Evolutionary conservation across 176 grass and related monocot species (phyloP).

Genomic region (Aegilops longissima): DNA sequence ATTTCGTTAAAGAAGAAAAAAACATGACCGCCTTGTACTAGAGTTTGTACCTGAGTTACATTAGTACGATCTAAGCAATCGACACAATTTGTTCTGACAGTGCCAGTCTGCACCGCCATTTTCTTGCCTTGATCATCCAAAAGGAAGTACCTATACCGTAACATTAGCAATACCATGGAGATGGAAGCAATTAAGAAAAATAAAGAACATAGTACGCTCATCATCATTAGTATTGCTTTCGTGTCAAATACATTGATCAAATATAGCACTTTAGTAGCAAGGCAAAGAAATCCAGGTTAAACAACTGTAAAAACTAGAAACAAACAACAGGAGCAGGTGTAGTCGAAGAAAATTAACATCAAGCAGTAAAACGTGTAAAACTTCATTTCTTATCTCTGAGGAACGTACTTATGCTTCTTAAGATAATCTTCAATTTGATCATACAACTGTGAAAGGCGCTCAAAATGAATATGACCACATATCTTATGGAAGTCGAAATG

Average conservation of each 20-base stretch:
- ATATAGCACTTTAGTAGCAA: not conserved
- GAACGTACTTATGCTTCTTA: conserved; percentile 65
- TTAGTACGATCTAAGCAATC: conserved; percentile 99
- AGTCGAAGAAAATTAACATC: not conserved
- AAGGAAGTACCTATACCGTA: conserved; percentile 76
- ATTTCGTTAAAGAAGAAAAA: not conserved
- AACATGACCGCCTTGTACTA: not conserved
- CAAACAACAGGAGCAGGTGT: not conserved
- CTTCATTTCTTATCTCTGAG: not conserved
- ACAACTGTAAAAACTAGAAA: not conserved
- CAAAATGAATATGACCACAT: conserved; percentile 93
- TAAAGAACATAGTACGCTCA: not conserved
- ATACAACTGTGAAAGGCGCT: conserved; percentile 82
- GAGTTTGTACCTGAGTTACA: conserved; percentile 83
- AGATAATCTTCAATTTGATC: conserved; percentile 88
- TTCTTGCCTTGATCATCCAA: conserved; percentile 72
- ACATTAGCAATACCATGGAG: conserved; percentile 11
- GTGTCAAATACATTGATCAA: not conserved
- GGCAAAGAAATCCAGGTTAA: not conserved
- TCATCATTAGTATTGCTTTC: not conserved
- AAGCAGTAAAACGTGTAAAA: not conserved
- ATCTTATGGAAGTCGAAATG: conserved; percentile 95
- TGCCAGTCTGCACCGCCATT: conserved; percentile 71
- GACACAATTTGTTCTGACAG: conserved; percentile 90
- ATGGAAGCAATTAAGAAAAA: not conserved